Conservation (phyloP, 1,284 basidiomycete genomes). For the Anthracocystis walkeri region DNA sequence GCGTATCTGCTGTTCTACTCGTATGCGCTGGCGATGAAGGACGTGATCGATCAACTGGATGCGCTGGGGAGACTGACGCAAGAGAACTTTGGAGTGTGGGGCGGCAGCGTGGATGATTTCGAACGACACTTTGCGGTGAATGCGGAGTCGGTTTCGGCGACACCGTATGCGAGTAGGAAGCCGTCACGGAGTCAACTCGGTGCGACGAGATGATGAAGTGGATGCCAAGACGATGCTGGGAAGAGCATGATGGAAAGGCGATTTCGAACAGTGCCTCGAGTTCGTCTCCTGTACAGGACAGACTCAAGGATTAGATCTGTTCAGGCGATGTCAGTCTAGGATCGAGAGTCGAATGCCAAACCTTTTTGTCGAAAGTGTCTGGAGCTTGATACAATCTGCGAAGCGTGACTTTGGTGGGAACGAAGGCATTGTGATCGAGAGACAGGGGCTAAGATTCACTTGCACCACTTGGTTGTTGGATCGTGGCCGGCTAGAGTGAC, state of each 20-base stretch:
- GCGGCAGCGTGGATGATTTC: conserved; percentile 53
- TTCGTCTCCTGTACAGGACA: no score
- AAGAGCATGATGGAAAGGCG: neutral
- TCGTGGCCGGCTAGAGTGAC: no score
- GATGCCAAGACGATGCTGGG: neutral
- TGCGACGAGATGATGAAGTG: neutral
- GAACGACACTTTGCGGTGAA: conserved; percentile 53
- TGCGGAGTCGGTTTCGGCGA: conserved; percentile 27
- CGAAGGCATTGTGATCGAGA: no score
- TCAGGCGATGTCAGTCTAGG: no score
- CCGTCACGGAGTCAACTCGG: conserved; percentile 28
- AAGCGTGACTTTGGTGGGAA: no score
- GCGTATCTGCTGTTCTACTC: conserved; percentile 90
- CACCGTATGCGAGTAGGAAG: conserved; percentile 29
- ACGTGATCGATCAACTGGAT: conserved; percentile 60
- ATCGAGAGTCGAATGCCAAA: no score
- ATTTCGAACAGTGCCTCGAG: no score
- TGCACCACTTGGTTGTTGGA: no score
- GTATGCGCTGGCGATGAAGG: conserved; percentile 86
- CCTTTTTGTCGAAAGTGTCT: no score
- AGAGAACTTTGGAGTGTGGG: conserved; percentile 61
- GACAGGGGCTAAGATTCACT: no score
- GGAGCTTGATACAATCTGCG: no score
- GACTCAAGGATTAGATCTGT: no score
- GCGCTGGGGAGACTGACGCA: conserved; percentile 54